A percentile compares a stretch with the other conserved stretches of the same genome.
phyloP scores from a whole-genome alignment of 2,329 filamentous ascomycete species.

The Xylaria sp. region DNA sequence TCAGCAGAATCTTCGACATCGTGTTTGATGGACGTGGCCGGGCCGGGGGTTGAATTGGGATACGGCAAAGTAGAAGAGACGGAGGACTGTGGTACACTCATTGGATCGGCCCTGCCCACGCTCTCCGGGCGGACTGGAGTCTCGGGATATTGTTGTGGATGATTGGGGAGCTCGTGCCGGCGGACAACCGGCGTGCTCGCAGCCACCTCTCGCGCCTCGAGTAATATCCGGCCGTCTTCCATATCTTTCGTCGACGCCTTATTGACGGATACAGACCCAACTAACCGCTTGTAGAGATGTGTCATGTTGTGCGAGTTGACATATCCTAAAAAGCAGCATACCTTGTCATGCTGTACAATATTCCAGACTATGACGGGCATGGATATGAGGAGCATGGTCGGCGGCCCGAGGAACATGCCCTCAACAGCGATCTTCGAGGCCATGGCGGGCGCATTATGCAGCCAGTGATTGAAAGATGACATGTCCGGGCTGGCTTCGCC shows the following conservation, averaged over 20 bases:
- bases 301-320: constrained; percentile 70
- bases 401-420: constrained; percentile 69
- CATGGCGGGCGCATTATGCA: constrained; percentile 60
- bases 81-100: constrained; percentile 32
- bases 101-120: constrained; percentile 29
- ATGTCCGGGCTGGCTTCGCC: constrained; percentile 68
- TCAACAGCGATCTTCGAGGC: constrained; percentile 64
- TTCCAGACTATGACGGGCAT: constrained; percentile 68
- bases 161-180: constrained; percentile 30
- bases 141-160: constrained; percentile 32
- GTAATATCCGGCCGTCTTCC: constrained; percentile 59
- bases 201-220: constrained; percentile 55
- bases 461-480: constrained; percentile 67
- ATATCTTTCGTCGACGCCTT: constrained; percentile 54
- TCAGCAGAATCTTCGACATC: constrained; percentile 67
- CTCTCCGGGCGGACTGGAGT: constrained; percentile 36
- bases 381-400: constrained; percentile 67
- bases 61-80: constrained; percentile 26
- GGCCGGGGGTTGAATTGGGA: constrained; percentile 32
- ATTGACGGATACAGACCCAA: constrained; percentile 49
- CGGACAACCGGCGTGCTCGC: constrained; percentile 40
- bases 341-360: constrained; percentile 66
- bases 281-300: constrained; percentile 62
- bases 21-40: constrained; percentile 43
- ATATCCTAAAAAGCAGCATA: constrained; percentile 67